A percentile compares a stretch with the other conserved stretches of the same genome.
phyloP scores from a whole-genome alignment of 768 basidiomycete genomes.

The Naematelia aurantialba region DNA sequence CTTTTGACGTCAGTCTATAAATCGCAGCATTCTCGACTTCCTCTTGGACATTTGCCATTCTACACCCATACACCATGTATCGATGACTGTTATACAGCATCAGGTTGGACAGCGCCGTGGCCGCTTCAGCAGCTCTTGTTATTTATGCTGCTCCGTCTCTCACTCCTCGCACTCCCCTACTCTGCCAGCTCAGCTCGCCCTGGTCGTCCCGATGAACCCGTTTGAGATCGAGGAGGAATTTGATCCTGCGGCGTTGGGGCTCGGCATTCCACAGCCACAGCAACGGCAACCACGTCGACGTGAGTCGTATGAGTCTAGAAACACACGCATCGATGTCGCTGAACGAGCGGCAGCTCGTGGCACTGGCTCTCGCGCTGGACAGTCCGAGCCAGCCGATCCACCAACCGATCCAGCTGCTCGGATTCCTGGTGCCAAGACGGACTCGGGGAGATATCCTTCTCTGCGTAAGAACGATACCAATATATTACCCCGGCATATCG shows the following conservation, averaged over 20 bases:
- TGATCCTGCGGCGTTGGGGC: constrained; percentile 24
- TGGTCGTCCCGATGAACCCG: neutral
- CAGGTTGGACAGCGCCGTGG: neutral
- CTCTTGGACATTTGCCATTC: no score
- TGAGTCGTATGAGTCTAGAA: no score
- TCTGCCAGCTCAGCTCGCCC: neutral
- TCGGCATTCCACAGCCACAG: neutral
- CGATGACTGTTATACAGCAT: no score
- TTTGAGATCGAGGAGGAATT: constrained; percentile 30
- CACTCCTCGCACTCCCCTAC: neutral
- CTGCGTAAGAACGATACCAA: neutral
- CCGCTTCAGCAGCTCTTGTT: neutral
- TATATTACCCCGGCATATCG: neutral
- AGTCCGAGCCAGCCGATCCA: no score
- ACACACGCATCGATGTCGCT: no score
- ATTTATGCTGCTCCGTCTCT: neutral
- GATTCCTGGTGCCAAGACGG: neutral
- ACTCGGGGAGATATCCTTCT: neutral
- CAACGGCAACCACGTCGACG: no score
- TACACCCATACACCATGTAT: neutral
- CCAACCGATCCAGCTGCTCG: neutral
- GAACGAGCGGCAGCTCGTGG: no score
- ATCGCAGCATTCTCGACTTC: no score
- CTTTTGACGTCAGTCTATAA: neutral
- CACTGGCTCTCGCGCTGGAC: no score